These are phyloP conservation scores for Cutaneotrichosporon sp. DNA, from an alignment of 1,284 basidiomycete species.

Conservation along the genomic window DNA sequence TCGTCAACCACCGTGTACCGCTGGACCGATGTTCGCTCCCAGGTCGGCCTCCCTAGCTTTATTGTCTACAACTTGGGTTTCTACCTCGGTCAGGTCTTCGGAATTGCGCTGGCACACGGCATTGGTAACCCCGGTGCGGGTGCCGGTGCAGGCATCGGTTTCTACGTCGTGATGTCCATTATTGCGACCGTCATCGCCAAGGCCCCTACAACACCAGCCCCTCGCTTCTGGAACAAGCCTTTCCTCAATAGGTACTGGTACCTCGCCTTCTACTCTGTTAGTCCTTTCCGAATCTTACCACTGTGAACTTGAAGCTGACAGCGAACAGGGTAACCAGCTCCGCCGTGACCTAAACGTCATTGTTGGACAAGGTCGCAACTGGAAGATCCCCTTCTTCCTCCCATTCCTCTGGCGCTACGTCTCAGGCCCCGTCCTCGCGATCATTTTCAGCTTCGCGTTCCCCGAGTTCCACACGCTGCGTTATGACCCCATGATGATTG, in stretches of 20 bases:
- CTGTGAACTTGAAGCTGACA: no score
- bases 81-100: constrained; percentile 20
- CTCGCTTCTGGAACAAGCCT: background rate
- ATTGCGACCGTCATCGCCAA: constrained; percentile 11
- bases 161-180: constrained; percentile 11
- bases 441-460: constrained; percentile 24
- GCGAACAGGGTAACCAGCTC: constrained; percentile 21
- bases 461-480: constrained; percentile 24
- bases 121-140: constrained; percentile 17
- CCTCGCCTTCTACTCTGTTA: constrained; percentile 26
- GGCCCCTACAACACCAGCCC: constrained; percentile 6
- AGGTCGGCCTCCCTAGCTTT: constrained; percentile 18
- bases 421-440: constrained; percentile 23
- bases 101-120: constrained; percentile 19
- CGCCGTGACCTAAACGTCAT: constrained; percentile 25
- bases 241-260: constrained; percentile 20
- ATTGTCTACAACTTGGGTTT: constrained; percentile 18
- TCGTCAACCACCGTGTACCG: constrained; percentile 20
- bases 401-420: constrained; percentile 25
- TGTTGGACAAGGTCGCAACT: constrained; percentile 20
- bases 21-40: constrained; percentile 16
- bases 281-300: no score
- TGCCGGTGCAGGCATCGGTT: constrained; percentile 20
- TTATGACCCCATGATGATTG: constrained; percentile 26
- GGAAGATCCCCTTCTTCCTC: constrained; percentile 24